These are phyloP conservation scores for Tetrapyrgos nigripes DNA, from an alignment of 1,284 basidiomycete genomes.

Conservation along the genomic window DNA sequence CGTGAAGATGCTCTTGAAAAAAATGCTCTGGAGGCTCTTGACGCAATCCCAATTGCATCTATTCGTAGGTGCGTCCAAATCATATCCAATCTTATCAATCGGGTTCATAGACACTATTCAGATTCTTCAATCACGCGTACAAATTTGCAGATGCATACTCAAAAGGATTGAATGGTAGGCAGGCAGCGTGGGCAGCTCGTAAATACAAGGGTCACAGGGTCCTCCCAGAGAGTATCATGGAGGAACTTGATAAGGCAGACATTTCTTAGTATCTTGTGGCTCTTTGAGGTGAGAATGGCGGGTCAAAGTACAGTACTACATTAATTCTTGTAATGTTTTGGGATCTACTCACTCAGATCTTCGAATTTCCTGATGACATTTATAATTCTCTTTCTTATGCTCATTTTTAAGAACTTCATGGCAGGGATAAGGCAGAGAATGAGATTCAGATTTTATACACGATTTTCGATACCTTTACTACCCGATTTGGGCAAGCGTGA, in stretches of 20 bases:
- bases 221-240: background rate
- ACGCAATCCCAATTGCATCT: slow-evolving; percentile 11
- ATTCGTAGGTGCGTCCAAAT: slow-evolving; percentile 4
- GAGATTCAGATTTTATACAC: too few relatives aligned
- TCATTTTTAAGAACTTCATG: too few relatives aligned
- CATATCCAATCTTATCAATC: too few relatives aligned
- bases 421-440: too few relatives aligned
- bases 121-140: slow-evolving; percentile 15
- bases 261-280: background rate
- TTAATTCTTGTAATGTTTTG: too few relatives aligned
- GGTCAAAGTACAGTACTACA: too few relatives aligned
- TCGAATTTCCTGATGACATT: too few relatives aligned
- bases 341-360: too few relatives aligned
- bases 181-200: slow-evolving; percentile 5
- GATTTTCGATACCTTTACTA: too few relatives aligned
- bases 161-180: slow-evolving; percentile 4
- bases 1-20: slow-evolving; percentile 16
- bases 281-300: too few relatives aligned
- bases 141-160: slow-evolving; percentile 20
- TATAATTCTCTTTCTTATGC: too few relatives aligned
- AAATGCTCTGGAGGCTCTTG: slow-evolving; percentile 12
- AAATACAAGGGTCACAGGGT: slow-evolving; percentile 8
- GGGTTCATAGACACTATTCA: slow-evolving; percentile 3
- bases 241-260: slow-evolving; percentile 1
- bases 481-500: too few relatives aligned